These are phyloP conservation scores for Talaromyces borbonicus DNA, from an alignment of 495 filamentous ascomycete species.

Conservation along the genomic window DNA sequence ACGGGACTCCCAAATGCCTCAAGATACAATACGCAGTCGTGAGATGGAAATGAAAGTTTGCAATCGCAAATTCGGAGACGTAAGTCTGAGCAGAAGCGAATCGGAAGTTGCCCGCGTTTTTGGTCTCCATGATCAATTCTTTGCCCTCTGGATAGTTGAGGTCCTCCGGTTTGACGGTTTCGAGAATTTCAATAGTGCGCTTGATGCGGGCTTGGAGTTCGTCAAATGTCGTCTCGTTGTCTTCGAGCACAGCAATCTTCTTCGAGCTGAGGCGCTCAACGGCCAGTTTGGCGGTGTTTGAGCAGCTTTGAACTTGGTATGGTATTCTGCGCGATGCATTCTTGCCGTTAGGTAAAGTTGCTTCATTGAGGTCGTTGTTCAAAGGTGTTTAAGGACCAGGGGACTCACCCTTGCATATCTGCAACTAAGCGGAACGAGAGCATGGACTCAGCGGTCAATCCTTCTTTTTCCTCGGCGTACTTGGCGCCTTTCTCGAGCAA, in stretches of 20 bases:
- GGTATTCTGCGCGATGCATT: slow-evolving; percentile 14
- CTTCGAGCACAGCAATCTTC: slow-evolving; percentile 17
- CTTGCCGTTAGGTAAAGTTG: neutral
- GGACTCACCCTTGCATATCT: slow-evolving; percentile 2
- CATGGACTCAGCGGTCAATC: slow-evolving; percentile 4
- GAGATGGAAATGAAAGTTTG: slow-evolving; percentile 53
- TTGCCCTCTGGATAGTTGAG: slow-evolving; percentile 25
- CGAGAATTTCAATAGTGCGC: slow-evolving; percentile 28
- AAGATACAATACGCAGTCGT: slow-evolving; percentile 46
- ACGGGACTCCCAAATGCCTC: slow-evolving; percentile 41
- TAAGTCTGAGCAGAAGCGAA: slow-evolving; percentile 19
- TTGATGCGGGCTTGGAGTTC: slow-evolving; percentile 30
- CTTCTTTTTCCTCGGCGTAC: slow-evolving; percentile 10
- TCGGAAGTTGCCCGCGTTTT: slow-evolving; percentile 9
- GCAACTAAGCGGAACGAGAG: slow-evolving; percentile 3
- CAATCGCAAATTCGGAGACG: slow-evolving; percentile 27
- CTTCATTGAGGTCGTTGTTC: too few species aligned
- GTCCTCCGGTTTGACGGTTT: slow-evolving; percentile 22
- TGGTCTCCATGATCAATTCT: slow-evolving; percentile 20
- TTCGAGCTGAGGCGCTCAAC: slow-evolving; percentile 18
- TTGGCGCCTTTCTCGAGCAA: slow-evolving; percentile 17
- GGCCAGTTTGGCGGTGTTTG: slow-evolving; percentile 17
- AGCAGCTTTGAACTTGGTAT: slow-evolving; percentile 34
- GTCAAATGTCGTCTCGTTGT: slow-evolving; percentile 28
- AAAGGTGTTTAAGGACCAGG: too few species aligned